Base-by-base conservation (phyloP, 768 basidiomycete species). In the Amanita pallidorosea region DNA sequence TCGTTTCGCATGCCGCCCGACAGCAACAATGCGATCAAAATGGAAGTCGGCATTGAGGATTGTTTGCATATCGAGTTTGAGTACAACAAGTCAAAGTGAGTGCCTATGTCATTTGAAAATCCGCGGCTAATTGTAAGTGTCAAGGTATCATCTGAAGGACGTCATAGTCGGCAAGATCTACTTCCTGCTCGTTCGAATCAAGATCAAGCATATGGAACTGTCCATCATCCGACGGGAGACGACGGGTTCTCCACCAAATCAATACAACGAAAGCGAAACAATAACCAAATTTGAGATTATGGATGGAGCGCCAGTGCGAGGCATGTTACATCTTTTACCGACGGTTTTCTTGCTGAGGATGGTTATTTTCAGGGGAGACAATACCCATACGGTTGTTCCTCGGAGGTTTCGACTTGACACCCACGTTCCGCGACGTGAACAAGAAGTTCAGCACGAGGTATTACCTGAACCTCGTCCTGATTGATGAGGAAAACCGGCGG, bases 161-260 rank as follows among this genome's bases (percentile, higher is more conserved):
- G 96, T 98, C 47, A 98, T 98, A 42, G 94, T 99, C 25, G 96
- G 96, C 67, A 98, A 98, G 75, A 97, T 98, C 64, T 98, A 95
- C 72, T 98, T 99, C 72, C 74, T 99, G 46, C 84, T 98, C 38
- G 94, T 98, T 7, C 85, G 96, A 50, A 98, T 99, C 75, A 98
- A 90, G 76, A 99, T 98, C 70, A 97, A 99, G 68, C 93, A 98
- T 59, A 98, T 98, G 95, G 94, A 99, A 64, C 74, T 97, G 23
- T 97, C 93, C 13, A 97, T 97, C 63, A 98, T 99, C 57, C 84
- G 95, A 35, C 79, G 94, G 18, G 96, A 98, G 67, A 99, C 96
- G 18, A 98, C 95, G 0, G 95, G 95, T 11, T 78, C 93, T 12
- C 90, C 90, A 2, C 96, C 96, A n/a, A 99, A 98, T 60, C 93